phyloP scores from a whole-genome alignment of 495 filamentous ascomycete species.

The Trypethelium eluteriae region DNA sequence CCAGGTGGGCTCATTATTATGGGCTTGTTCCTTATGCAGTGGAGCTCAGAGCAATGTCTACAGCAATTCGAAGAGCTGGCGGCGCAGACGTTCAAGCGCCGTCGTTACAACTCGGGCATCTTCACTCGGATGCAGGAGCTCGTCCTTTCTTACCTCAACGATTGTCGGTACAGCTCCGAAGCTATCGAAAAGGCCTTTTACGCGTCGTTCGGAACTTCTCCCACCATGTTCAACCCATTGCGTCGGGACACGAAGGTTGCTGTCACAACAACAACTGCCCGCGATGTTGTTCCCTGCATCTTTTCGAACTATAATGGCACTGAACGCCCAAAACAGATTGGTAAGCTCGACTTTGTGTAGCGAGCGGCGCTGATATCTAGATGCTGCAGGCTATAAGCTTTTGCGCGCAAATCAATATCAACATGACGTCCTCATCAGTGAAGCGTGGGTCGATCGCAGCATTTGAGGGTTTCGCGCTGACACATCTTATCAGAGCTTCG shows the following conservation, averaged over 20 bases:
- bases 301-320: slow-evolving; percentile 12
- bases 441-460: slow-evolving; percentile 23
- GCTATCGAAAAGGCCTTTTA: slow-evolving; percentile 11
- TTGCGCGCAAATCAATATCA: slow-evolving; percentile 19
- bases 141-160: slow-evolving; percentile 9
- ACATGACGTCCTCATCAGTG: slow-evolving; percentile 23
- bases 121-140: slow-evolving; percentile 3
- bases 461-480: slow-evolving; percentile 9
- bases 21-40: slow-evolving; percentile 28
- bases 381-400: slow-evolving; percentile 26
- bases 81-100: slow-evolving; percentile 26
- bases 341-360: slow-evolving; percentile 4
- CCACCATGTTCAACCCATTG: slow-evolving; percentile 13
- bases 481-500: slow-evolving; percentile 24
- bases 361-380: slow-evolving; percentile 13
- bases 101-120: background rate
- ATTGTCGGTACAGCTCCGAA: slow-evolving; percentile 13
- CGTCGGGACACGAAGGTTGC: slow-evolving; percentile 12
- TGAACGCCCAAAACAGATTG: background rate
- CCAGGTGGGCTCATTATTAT: slow-evolving; percentile 34
- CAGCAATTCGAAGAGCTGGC: slow-evolving; percentile 30
- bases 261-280: slow-evolving; percentile 10
- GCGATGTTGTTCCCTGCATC: slow-evolving; percentile 1
- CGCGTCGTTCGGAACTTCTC: background rate
- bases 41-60: slow-evolving; percentile 26